Percentiles rank a stretch among this genome's conserved stretches.
Evolutionary conservation across 2,329 filamentous ascomycete species (phyloP).

Genomic region (Paraphaeosphaeria minitans): DNA sequence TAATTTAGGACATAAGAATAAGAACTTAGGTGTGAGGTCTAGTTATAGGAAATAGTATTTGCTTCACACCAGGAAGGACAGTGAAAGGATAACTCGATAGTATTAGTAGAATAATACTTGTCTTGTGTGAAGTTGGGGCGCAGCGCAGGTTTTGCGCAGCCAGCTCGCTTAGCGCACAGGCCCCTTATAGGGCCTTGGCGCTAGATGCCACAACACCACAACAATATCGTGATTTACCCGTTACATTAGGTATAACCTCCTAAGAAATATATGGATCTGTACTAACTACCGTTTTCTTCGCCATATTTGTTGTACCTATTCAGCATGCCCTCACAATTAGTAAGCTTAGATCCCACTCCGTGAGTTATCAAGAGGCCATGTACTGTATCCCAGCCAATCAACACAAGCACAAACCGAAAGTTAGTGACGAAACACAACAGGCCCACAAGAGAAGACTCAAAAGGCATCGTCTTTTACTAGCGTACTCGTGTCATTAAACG

Average conservation of each 20-base stretch:
- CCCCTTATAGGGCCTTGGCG: no score
- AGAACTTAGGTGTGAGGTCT: no score
- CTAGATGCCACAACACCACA: no score
- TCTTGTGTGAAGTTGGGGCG: no score
- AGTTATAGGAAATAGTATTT: no score
- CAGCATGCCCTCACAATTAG: background rate
- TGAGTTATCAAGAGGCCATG: background rate
- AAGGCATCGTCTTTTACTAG: constrained; percentile 16
- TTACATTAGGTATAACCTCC: constrained; percentile 7
- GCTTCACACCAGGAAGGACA: no score
- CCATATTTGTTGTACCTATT: background rate
- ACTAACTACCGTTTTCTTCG: background rate
- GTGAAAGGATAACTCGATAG: no score
- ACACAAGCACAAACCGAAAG: background rate
- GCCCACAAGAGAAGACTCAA: background rate
- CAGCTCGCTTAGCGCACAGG: no score
- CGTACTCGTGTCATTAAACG: constrained; percentile 14
- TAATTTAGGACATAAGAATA: no score
- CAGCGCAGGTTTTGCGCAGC: no score
- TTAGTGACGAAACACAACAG: background rate
- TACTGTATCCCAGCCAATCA: background rate
- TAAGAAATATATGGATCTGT: background rate
- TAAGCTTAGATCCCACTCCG: background rate
- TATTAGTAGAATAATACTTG: no score
- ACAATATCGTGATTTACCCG: no score